Evolutionary conservation across 306 rosid genomes (phyloP), one percentile per base, ranked within the genome.

Genomic region (Aeschynomene evenia): DNA sequence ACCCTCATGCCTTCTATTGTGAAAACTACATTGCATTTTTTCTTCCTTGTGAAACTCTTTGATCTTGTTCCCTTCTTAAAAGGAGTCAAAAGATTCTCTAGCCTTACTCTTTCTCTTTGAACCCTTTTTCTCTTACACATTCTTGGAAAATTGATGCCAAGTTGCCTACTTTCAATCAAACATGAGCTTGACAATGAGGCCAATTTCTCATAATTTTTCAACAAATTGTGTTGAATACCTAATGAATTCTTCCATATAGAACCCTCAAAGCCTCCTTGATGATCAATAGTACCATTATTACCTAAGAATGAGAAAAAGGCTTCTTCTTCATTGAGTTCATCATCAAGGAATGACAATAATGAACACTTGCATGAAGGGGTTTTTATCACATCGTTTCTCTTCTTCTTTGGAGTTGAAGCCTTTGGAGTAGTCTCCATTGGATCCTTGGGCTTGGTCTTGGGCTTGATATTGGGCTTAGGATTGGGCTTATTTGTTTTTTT

Each of bases 401-500:
- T n/a, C n/a, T n/a, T 45, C 9, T 15, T 22, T 2, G 81, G 81
- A 23, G 78, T 75, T 43, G 75, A 64, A 59, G 82, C 57, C 31
- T 69, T 78, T 51, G 79, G 79, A 21, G 16, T 28, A 3, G 5
- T 69, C 4, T 31, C 37, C 13, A 26, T 28, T 4, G 78, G 78
- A 23, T n/a, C n/a, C n/a, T n/a, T n/a, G n/a, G n/a, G n/a, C n/a
- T n/a, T n/a, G n/a, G n/a, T n/a, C n/a, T n/a, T n/a, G n/a, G n/a
- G 53, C 5, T 9, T 33, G 18, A 14, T 57, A 7, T 46, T 51
- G 6, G 54, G 7, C 63, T 75, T 56, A 16, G 28, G 7, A 1
- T 70, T 21, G 4, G 61, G 33, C 26, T 77, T 63, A 2, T 12
- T 53, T 34, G 3, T 23, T 37, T 24, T 33, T 19, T 66, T 50